Evolutionary conservation across 306 rosid genomes (phyloP).

Genomic region (Alnus glutinosa): DNA sequence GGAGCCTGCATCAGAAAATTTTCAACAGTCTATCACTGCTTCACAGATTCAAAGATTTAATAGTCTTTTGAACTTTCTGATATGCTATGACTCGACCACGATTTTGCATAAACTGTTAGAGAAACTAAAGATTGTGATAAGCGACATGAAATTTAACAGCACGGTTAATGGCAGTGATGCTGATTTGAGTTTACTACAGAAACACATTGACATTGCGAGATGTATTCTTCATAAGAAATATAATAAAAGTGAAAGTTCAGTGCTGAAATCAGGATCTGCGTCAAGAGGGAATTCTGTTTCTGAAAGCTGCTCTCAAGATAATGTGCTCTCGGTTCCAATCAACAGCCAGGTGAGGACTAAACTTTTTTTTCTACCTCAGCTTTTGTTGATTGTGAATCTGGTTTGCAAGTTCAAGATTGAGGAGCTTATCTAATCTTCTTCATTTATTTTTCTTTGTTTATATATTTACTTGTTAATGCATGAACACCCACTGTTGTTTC

Average conservation of each 20-base stretch:
- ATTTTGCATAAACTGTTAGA: conserved; percentile 71
- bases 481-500: too few relatives aligned
- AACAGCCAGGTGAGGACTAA: conserved; percentile 57
- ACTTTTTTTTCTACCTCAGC: neutral
- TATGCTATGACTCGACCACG: conserved; percentile 55
- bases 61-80: conserved; percentile 66
- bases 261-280: conserved; percentile 20
- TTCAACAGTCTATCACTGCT: conserved; percentile 51
- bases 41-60: conserved; percentile 74
- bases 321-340: conserved; percentile 30
- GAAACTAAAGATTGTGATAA: conserved; percentile 50
- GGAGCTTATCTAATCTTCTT: neutral
- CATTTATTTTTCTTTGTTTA: neutral
- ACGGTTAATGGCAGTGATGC: conserved; percentile 38
- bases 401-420: neutral
- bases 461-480: neutral
- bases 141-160: conserved; percentile 34
- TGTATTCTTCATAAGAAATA: conserved; percentile 44
- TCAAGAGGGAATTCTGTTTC: conserved; percentile 37
- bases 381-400: conserved; percentile 8
- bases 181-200: conserved; percentile 47
- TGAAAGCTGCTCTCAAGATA: conserved; percentile 37
- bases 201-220: conserved; percentile 49
- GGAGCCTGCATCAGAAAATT: conserved; percentile 58
- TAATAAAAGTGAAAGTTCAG: conserved; percentile 30